These are phyloP conservation scores for Pestalotiopsis sp. DNA, from an alignment of 2,329 filamentous ascomycete species.

Conservation along the genomic window DNA sequence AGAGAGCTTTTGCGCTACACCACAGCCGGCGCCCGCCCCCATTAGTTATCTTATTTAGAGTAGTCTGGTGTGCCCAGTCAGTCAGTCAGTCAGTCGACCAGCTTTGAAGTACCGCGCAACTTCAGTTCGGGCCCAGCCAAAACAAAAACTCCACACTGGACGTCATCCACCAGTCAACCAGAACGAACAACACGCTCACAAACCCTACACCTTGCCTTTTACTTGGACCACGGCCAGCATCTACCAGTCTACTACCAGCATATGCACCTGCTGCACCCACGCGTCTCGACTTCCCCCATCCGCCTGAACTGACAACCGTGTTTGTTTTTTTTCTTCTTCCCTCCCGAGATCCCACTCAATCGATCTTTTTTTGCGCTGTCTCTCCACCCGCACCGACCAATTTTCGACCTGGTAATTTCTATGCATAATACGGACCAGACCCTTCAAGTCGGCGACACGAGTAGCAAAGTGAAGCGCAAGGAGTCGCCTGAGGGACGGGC, in stretches of 20 bases:
- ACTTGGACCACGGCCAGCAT: not conserved
- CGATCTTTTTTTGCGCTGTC: not conserved
- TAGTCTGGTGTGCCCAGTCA: too few relatives aligned
- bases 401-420: not conserved
- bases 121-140: not conserved
- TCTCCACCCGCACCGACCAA: not conserved
- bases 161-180: constrained; percentile 14
- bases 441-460: not conserved
- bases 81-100: too few relatives aligned
- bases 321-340: not conserved
- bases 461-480: not conserved
- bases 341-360: not conserved
- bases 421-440: not conserved
- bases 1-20: not conserved
- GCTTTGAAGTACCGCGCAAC: not conserved
- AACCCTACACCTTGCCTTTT: not conserved
- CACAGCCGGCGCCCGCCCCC: not conserved
- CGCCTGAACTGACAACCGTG: not conserved
- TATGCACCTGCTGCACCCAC: not conserved
- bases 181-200: constrained; percentile 10
- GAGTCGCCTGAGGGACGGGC: not conserved
- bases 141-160: constrained; percentile 7
- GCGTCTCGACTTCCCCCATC: not conserved
- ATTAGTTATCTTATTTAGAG: too few relatives aligned
- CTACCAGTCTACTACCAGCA: not conserved